phyloP scores from a whole-genome alignment of 2,329 filamentous ascomycete genomes.

The Aureobasidium sp. region DNA sequence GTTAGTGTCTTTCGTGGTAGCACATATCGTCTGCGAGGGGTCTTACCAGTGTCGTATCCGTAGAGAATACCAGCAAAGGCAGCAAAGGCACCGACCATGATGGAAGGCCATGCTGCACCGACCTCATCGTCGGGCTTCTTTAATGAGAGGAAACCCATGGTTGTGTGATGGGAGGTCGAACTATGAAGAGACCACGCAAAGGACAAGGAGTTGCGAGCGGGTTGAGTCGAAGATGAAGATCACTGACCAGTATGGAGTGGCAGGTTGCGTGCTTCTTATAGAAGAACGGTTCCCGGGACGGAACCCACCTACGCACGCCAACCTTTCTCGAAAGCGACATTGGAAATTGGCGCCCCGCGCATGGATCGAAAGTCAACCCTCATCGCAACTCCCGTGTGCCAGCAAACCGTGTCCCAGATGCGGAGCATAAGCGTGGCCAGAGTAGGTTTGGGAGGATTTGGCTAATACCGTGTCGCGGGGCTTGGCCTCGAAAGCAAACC shows the following conservation, averaged over 20 bases:
- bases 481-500: background rate
- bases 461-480: background rate
- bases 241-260: background rate
- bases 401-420: background rate
- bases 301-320: constrained; percentile 7
- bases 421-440: background rate
- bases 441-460: background rate
- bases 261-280: constrained; percentile 3
- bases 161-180: background rate
- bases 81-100: constrained; percentile 30
- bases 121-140: constrained; percentile 34
- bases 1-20: no score
- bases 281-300: background rate
- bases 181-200: background rate
- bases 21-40: no score
- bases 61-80: constrained; percentile 26
- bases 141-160: constrained; percentile 29
- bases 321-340: background rate
- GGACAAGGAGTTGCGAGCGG: background rate
- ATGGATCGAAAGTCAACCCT: constrained; percentile 4
- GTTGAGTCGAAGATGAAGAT: background rate
- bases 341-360: constrained; percentile 7
- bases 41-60: constrained; percentile 9
- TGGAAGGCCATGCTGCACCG: constrained; percentile 36
- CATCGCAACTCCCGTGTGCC: background rate